Percentiles rank a stretch among this genome's conserved stretches.
Conservation (phyloP, 352 stramenopile species). For the Pythium pyrilobum region DNA sequence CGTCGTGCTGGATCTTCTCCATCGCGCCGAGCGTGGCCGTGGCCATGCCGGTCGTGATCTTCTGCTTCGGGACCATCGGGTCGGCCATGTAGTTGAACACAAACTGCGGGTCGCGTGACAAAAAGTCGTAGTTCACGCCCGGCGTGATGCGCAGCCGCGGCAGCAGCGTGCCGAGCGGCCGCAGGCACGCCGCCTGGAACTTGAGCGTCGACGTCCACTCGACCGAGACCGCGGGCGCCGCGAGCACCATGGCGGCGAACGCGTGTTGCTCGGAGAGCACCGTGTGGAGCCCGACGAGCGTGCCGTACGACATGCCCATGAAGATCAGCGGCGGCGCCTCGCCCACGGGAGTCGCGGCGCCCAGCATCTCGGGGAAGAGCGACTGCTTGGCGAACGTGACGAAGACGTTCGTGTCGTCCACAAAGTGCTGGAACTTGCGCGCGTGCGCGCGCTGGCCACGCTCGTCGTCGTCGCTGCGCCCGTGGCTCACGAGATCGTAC, state of each 20-base stretch:
- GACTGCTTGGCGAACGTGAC: conserved; percentile 14
- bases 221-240: conserved; percentile 9
- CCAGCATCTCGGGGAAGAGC: conserved; percentile 2
- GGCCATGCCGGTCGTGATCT: conserved; percentile 14
- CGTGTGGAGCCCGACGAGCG: conserved; percentile 16
- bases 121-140: conserved; percentile 8
- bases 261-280: conserved; percentile 15
- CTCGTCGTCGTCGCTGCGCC: conserved; percentile 9
- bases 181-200: background rate
- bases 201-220: conserved; percentile 12
- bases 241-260: conserved; percentile 15
- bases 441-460: conserved; percentile 3
- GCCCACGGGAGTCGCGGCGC: background rate
- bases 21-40: conserved; percentile 15
- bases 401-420: conserved; percentile 23
- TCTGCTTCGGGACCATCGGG: conserved; percentile 8
- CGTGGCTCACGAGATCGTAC: conserved; percentile 15
- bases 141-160: conserved; percentile 7
- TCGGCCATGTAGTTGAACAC: conserved; percentile 10
- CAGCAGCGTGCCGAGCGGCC: background rate
- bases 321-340: conserved; percentile 5
- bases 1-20: conserved; percentile 9
- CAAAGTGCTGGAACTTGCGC: conserved; percentile 9
- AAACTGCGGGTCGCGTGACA: conserved; percentile 13
- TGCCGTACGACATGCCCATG: conserved; percentile 19